Base-by-base conservation (phyloP, 2,329 filamentous ascomycete species). In the Pyricularia sp. region DNA sequence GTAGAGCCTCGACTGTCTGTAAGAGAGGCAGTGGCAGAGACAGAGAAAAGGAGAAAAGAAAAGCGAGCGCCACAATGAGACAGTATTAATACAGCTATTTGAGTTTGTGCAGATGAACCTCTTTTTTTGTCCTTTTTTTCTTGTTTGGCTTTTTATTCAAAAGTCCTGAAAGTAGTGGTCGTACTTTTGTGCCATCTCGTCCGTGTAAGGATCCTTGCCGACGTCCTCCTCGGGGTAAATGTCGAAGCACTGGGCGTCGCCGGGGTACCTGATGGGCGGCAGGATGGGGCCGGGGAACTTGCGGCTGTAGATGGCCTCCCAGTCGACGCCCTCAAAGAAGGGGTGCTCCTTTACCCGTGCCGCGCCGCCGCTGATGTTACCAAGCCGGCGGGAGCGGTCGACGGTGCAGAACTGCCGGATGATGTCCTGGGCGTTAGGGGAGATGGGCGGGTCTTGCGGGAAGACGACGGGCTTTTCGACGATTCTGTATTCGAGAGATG, bases 201-300 rank as follows among this genome's bases (percentile, higher is more conserved):
- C 84, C 3, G 89, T 91, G 74, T 93, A 94, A 69, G 82, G 80
- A 58, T 91, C 88, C 69, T 85, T 82, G 65, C 84, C 84, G 68
- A 83, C 86, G 70, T 90, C 88, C 75, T 93, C 90, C 70, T 92
- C 90, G n/a, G 92, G 90, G 74, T 94, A 95, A 61, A 89, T 84
- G 74, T 94, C 92, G 75, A 94, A 95, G 77, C 92, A 94, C 75
- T 91, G 85, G 23, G 92, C 89, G 75, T 94, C 92, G 36, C 90
- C 91, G 0, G 88, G 85, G 66, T 87, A 90, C 28, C 89, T 83
- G 33, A 94, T 81, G 68, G 90, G 89, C n/a, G 91, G 92, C 67
- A 92, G 83, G 72, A 94, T 93, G 4, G 91, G 91, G 0, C 91
- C 91, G 66, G 84, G 81, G 67, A 86, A 81, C 71, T 86, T 85